Evolutionary conservation across 2,329 filamentous ascomycete species (phyloP), one percentile per base, ranked within the genome.

Genomic region (Parastagonospora avenae): DNA sequence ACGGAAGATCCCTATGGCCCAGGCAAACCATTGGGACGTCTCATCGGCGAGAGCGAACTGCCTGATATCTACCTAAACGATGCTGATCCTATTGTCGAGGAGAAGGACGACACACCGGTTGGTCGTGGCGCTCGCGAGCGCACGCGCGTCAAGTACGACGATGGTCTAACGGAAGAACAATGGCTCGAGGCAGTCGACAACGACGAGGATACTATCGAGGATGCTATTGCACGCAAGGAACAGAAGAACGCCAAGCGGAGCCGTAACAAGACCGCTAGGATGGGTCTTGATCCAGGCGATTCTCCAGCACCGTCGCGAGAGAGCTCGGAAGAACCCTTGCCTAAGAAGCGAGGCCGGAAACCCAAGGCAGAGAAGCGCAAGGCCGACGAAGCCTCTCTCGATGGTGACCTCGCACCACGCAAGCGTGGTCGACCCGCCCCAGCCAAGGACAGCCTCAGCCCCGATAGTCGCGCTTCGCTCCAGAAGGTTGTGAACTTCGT

Each of bases 111-210:
- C 59, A 81, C 87, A 29, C 66, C 61, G 29, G 79, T 86, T 24
- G 94, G 94, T 53, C 92, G 94, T 74, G 94, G 94, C 65, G 93
- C 93, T 57, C 90, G 94, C 78, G 94, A 99, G 77, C 88, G 95
- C 54, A 97, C 92, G 61, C 88, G 91, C 68, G 92, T 97, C 66
- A 90, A 89, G 74, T 99, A 99, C 64, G 94, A 99, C 66, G 94
- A 99, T 68, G 94, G 95, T 45, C 85, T 99, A 28, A 97, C 94
- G 0, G 95, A 99, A 77, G 94, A 99, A 78, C 95, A 99, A 75
- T 99, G 94, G 94, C 84, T 97, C 44, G 93, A 96, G 80, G 94
- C 94, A 46, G 93, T 99, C 29, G 94, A 99, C 71, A 93, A 96
- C 54, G 92, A 97, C 43, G 94, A 99, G 1, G 94, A 99, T 70